phyloP scores from a whole-genome alignment of 202 grass and related monocot genomes.

The Setaria italica region DNA sequence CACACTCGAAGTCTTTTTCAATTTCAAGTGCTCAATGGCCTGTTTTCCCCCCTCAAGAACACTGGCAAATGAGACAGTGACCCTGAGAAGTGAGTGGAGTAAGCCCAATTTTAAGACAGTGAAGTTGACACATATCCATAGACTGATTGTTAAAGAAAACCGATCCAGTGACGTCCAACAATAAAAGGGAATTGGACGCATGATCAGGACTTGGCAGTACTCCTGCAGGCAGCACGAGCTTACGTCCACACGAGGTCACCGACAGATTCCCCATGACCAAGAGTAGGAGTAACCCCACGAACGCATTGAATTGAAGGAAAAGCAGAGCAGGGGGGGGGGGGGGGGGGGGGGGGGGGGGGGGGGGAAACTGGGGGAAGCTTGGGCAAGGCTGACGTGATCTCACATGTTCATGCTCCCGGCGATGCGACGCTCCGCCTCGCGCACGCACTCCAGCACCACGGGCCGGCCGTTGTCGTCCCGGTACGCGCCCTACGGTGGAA shows the following conservation, averaged over 20 bases:
- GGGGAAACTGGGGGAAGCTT: not conserved
- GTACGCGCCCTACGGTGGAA: conserved; percentile 70
- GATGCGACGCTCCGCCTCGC: conserved; percentile 79
- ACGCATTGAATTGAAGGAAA: not conserved
- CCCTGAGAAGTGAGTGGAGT: not conserved
- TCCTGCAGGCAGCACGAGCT: not conserved
- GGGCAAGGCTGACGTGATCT: conserved; percentile 37
- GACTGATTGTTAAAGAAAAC: not conserved
- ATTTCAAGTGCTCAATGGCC: not conserved
- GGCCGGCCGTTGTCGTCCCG: conserved; percentile 55
- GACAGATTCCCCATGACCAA: not conserved
- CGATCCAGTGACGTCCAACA: not conserved
- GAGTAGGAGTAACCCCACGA: conserved; percentile 13
- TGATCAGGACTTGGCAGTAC: not conserved
- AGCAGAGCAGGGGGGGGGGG: not conserved
- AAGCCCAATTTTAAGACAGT: not conserved
- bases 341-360: too few relatives aligned
- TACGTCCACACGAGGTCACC: conserved; percentile 16
- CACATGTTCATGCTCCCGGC: conserved; percentile 79
- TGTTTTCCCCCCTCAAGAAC: not conserved
- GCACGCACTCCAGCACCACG: conserved; percentile 84
- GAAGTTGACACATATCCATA: not conserved
- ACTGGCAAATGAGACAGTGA: not conserved
- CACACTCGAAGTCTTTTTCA: not conserved
- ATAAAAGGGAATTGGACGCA: not conserved